Evolutionary conservation across 129 eudicot species (phyloP).

Genomic region (Glebionis coronaria): DNA sequence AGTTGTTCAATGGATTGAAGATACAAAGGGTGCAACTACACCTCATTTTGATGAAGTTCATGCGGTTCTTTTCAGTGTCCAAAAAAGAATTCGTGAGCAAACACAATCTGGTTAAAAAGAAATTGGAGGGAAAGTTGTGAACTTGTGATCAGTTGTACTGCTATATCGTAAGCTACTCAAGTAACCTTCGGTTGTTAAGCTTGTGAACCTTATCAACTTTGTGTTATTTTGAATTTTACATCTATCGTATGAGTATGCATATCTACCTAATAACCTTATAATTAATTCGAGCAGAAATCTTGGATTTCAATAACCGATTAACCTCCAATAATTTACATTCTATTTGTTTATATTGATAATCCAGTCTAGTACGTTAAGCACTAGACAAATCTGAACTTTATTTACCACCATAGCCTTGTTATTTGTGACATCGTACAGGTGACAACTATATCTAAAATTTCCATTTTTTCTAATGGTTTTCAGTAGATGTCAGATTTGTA

Average conservation of each 20-base stretch:
- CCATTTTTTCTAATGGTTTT: background rate
- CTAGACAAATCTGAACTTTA: background rate
- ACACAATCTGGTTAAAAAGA: slow-evolving; percentile 14
- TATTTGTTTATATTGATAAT: no score
- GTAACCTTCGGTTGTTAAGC: no score
- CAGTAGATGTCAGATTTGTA: no score
- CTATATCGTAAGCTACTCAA: no score
- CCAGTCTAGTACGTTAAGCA: no score
- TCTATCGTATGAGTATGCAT: no score
- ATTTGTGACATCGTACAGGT: slow-evolving; percentile 73
- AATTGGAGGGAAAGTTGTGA: slow-evolving; percentile 43
- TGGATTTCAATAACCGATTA: no score
- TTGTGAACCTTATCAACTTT: no score
- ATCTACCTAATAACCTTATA: no score
- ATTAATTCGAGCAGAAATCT: no score
- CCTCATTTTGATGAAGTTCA: slow-evolving; percentile 87
- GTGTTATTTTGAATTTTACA: no score
- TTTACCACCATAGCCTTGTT: slow-evolving; percentile 13
- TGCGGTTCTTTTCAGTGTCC: slow-evolving; percentile 33
- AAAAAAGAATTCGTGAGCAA: slow-evolving; percentile 39
- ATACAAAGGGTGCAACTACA: slow-evolving; percentile 51
- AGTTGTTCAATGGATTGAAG: slow-evolving; percentile 76
- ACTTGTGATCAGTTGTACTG: slow-evolving; percentile 24
- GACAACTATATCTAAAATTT: background rate
- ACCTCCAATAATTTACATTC: no score